Evolutionary conservation across 352 stramenopile species (phyloP), one percentile per base, ranked within the genome.

Genomic region (Achlya hypogyna): DNA sequence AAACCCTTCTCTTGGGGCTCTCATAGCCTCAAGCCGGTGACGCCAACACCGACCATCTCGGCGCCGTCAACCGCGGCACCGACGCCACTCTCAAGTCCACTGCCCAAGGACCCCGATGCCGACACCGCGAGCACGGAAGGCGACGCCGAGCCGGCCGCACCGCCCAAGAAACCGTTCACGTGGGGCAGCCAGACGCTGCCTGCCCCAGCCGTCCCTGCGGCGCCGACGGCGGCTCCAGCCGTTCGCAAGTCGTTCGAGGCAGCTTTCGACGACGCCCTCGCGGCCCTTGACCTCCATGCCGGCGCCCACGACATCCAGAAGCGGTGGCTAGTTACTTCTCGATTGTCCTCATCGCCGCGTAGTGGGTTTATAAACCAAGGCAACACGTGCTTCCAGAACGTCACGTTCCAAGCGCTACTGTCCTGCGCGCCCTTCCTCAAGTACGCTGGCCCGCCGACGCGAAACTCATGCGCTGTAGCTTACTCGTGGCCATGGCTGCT

Each of bases 311-410:
- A 93, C 52, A 88, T 93, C 75, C 90, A 91, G 73, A 91, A 90
- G 54, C 74, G 84, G 84, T 91, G 43, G 2, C 6, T 12, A 60
- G 52, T 45, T 12, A 12, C 20, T 16, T 32, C 51, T 22, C 4
- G 31, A 63, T 45, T 49, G 45, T 27, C 23, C 31, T 8, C 16
- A 0, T 20, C 16, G 16, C 12, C 4, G 5, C 49, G 20, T 40
- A 90, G 80, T 64, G 85, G 85, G 0, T 73, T 93, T 14, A 69
- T 91, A 70, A 93, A 93, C 63, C 85, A 93, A 62, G 85, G 85
- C 71, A 93, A 93, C 62, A 93, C 85, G 59, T 93, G 85, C 73
- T 93, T 93, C 72, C 85, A 93, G 74, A 93, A 93, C 63, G 85
- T 89, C 14, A 93, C 91, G 54, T 75, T 93, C 72, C 85, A 93